Evolutionary conservation across 2,329 filamentous ascomycete genomes (phyloP), one percentile per base, ranked within the genome.

Genomic region (Trichoderma aggressivum): DNA sequence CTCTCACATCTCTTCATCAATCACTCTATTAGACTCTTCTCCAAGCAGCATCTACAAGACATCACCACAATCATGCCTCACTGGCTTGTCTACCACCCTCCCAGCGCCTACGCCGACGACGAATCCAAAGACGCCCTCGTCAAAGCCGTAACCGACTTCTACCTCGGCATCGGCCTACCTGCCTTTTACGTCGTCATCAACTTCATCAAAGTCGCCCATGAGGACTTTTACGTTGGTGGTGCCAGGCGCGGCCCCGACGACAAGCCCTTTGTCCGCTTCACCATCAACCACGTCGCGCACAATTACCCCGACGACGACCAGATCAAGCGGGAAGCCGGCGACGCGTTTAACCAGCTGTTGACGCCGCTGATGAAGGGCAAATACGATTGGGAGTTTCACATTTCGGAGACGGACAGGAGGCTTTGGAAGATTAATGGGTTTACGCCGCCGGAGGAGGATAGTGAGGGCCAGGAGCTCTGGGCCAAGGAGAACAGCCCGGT

Each of bases 361-460:
- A 70, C 56, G 56, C 70, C 72, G n/a, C 65, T 66, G 32, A 53
- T 73, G 32, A 21, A 39, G 28, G 65, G 55, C 7, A 83, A 82
- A 0, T 84, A 81, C 58, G 81, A 82, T 70, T 84, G 79, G 78
- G 84, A 86, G 75, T 83, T 80, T 71, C 79, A 81, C 66, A 74
- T 84, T 32, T 76, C 79, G 11, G 83, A 86, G 76, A 84, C 81
- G 34, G 79, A 80, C n/a, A 74, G 82, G 21, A 77, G 78, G 56
- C 67, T 85, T 65, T 85, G 84, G 84, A 82, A 81, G 74, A 75
- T 84, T 14, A 79, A 85, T 28, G 83, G 81, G 0, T 21, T 83
- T 8, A 74, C 77, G 55, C 79, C 82, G 30, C 82, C 82, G 18
- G 77, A 77, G 65, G 77, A 72, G 16, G 74, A 70, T 32, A 81